A percentile compares a stretch with the other conserved stretches of the same genome.
These are phyloP conservation scores for Hygrophila difformis DNA, from an alignment of 257 asterid genomes.

Conservation along the genomic window DNA sequence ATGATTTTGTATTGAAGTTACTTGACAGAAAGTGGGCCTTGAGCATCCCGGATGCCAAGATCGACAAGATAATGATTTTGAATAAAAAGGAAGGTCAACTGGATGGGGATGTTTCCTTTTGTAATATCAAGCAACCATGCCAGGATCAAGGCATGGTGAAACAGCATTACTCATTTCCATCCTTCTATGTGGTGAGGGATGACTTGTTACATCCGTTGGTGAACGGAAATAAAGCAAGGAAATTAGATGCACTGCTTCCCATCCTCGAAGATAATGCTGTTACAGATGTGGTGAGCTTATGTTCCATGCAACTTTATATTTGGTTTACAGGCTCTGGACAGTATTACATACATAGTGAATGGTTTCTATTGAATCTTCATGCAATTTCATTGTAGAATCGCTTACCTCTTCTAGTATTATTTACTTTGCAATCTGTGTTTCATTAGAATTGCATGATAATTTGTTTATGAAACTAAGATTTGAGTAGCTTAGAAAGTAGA, in stretches of 20 bases:
- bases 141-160: constrained; percentile 31
- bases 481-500: constrained; percentile 9
- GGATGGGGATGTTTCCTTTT: constrained; percentile 25
- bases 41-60: constrained; percentile 57
- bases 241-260: constrained; percentile 82
- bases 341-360: neutral
- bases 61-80: constrained; percentile 46
- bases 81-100: constrained; percentile 20
- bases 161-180: constrained; percentile 21
- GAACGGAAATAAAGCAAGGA: constrained; percentile 91
- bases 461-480: neutral
- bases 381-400: neutral
- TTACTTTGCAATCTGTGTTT: neutral
- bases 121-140: constrained; percentile 31
- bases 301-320: neutral
- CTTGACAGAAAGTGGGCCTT: constrained; percentile 68
- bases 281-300: constrained; percentile 71
- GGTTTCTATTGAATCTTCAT: neutral
- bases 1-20: constrained; percentile 35
- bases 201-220: constrained; percentile 85
- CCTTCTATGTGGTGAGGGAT: constrained; percentile 81
- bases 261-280: constrained; percentile 56
- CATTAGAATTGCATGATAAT: constrained; percentile 3
- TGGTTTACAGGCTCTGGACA: neutral
- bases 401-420: neutral